Base-by-base conservation (phyloP, 352 stramenopile species). In the Phytopythium vexans region DNA sequence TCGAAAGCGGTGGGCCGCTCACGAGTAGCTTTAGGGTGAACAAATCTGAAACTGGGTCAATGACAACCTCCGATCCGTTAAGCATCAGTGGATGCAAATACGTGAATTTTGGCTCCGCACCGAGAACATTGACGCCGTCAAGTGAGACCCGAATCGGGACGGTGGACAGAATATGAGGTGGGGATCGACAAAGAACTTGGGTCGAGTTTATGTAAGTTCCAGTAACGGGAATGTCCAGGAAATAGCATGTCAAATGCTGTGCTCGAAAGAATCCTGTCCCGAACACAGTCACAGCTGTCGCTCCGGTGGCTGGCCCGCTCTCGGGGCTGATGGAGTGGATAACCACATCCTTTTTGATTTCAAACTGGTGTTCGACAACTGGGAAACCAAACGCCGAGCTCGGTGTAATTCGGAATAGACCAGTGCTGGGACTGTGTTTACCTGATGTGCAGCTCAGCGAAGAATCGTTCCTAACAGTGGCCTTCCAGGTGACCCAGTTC, bases 261-360 rank as follows among this genome's bases (percentile, higher is more conserved):
- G 63, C 62, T 31, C 16, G 58, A 31, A 54, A 64, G 49, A 81
- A 83, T 6, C 67, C 70, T 40, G 77, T 56, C 1, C 69, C 72
- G 41, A 54, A 14, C 21, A 86, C 39, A 35, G 66, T 41, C 31
- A 86, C 45, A 38, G 64, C 6, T 6, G 58, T 68, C 4, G 35
- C 49, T 3, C 47, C 55, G 5, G 43, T 60, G 4, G 52, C 56
- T 21, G 45, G 61, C 8, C 52, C 74, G 41, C 31, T 59, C 4
- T 55, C 35, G 3, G 72, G 74, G 14, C 21, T 41, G 12, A 80
- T 57, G 8, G 48, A 66, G 12, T 71, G 37, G 8, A 82, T 14
- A 8, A 56, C 39, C 8, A 68, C 27, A 42, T 69, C 47, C 1
- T 38, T 16, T 39, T 72, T 72, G 8, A 70, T 74, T 8, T 60